These are phyloP conservation scores for Porodaedalea pini DNA, from an alignment of 1,284 basidiomycete genomes.

Conservation along the genomic window DNA sequence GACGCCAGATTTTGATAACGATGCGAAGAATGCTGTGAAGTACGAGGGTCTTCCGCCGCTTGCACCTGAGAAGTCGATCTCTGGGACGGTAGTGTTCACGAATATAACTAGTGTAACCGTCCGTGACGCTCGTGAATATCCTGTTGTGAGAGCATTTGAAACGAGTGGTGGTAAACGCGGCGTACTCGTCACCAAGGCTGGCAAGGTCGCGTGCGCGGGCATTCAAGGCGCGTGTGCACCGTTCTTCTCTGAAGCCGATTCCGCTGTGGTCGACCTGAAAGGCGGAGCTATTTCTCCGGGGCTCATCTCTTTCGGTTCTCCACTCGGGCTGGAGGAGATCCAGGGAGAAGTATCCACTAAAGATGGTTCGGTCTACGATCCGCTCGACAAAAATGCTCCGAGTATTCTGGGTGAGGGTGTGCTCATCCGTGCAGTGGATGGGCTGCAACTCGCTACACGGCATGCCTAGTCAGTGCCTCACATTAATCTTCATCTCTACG, in stretches of 20 bases:
- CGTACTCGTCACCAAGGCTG: slow-evolving; percentile 40
- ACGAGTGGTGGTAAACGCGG: slow-evolving; percentile 28
- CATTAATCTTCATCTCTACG: not conserved
- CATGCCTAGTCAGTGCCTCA: slow-evolving; percentile 60
- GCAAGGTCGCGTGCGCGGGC: slow-evolving; percentile 39
- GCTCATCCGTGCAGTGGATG: slow-evolving; percentile 68
- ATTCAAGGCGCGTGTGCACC: slow-evolving; percentile 32
- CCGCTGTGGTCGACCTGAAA: slow-evolving; percentile 26
- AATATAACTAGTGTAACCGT: slow-evolving; percentile 52
- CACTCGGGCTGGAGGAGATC: slow-evolving; percentile 40
- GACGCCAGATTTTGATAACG: slow-evolving; percentile 58
- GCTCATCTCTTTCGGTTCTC: slow-evolving; percentile 23
- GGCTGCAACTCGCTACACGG: slow-evolving; percentile 67
- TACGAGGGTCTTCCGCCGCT: slow-evolving; percentile 68
- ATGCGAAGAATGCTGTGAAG: slow-evolving; percentile 50
- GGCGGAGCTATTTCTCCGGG: slow-evolving; percentile 23
- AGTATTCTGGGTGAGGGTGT: slow-evolving; percentile 41
- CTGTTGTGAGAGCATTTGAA: slow-evolving; percentile 29
- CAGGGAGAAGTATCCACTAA: slow-evolving; percentile 58
- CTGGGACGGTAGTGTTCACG: slow-evolving; percentile 48
- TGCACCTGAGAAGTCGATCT: slow-evolving; percentile 33
- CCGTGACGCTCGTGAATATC: slow-evolving; percentile 29
- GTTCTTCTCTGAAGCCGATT: slow-evolving; percentile 17
- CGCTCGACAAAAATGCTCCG: slow-evolving; percentile 43
- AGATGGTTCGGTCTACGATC: slow-evolving; percentile 60